These are phyloP conservation scores for Globisporangium orthogonon DNA, from an alignment of 352 stramenopile species.

Conservation along the genomic window DNA sequence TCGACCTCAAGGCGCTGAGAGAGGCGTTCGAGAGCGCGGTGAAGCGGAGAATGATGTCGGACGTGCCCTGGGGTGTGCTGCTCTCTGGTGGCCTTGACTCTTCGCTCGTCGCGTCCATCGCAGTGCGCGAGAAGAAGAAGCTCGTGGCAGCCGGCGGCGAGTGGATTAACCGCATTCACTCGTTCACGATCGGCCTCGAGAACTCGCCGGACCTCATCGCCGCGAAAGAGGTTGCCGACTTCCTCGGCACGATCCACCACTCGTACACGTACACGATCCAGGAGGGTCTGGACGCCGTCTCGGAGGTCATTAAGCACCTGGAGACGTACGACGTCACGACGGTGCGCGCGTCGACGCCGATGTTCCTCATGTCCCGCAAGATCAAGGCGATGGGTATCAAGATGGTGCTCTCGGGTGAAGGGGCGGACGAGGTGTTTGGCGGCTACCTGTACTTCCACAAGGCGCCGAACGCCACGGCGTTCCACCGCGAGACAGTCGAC, in stretches of 20 bases:
- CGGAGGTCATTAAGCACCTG: conserved; percentile 96
- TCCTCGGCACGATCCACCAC: conserved; percentile 98
- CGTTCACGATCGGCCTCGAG: conserved; percentile 97
- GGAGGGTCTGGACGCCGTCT: conserved; percentile 96
- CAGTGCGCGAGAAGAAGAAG: conserved; percentile 90
- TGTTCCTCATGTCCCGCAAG: conserved; percentile 99
- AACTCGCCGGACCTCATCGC: conserved; percentile 95
- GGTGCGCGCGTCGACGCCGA: conserved; percentile 97
- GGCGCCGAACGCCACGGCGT: conserved; percentile 89
- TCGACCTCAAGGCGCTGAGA: conserved; percentile 78
- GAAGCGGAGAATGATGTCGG: conserved; percentile 97
- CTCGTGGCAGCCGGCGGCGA: conserved; percentile 67
- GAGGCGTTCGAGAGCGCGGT: conserved; percentile 93
- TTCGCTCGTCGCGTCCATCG: conserved; percentile 96
- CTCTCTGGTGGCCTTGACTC: conserved; percentile 97
- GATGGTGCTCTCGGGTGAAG: conserved; percentile 98
- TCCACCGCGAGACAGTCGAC: conserved; percentile 93
- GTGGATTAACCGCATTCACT: conserved; percentile 94
- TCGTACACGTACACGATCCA: conserved; percentile 98
- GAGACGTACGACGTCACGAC: conserved; percentile 99
- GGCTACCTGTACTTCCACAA: conserved; percentile 99
- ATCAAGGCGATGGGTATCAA: conserved; percentile 99
- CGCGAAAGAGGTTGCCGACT: conserved; percentile 95
- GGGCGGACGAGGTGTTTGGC: conserved; percentile 97
- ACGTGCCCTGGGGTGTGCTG: conserved; percentile 98